Base-by-base conservation (phyloP, 2,329 filamentous ascomycete genomes). In the Elsinoe arachidis region DNA sequence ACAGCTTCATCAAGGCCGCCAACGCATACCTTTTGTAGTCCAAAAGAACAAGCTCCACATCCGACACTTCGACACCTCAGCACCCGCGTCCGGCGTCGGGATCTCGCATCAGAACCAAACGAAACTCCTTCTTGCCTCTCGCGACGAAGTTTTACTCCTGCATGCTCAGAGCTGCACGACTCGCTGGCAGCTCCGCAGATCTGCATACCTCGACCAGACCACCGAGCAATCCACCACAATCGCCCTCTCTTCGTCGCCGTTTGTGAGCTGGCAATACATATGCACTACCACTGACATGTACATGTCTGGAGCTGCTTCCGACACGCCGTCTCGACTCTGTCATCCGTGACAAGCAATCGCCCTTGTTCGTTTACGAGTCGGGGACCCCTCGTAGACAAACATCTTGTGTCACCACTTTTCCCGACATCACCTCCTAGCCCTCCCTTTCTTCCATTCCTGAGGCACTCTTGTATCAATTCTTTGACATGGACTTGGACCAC, bases 71-170 rank as follows among this genome's bases (percentile, higher is more conserved):
- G 54, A 56, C 54, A 56, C 54, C 54, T 56, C 54, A 56, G 39
- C 54, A 56, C 54, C 54, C 54, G 54, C 41, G 54, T 56, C 54
- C 54, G 54, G 39, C 53, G 26, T 39, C 54, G 38, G 39, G 54
- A 53, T 38, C 49, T 33, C 49, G 49, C 49, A 53, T 19, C 49
- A 53, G 49, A 34, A 53, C 49, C 49, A 53, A 38, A 53, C 37
- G 49, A 17, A 53, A 38, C 49, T 17, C n/a, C 15, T 14, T 14
- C 12, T 34, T 33, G 4, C 46, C 11, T 33, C 6, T 37, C 33
- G 30, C 37, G 49, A 19, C 34, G 19, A 53, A 53, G 34, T 38
- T 39, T 53, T 53, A 35, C 34, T 53, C 33, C 49, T 53, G 49
- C 49, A 39, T 53, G 26, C 49, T 38, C 46, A 14, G 15, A 17